Evolutionary conservation across 176 grass and related monocot genomes (phyloP), one percentile per base, ranked within the genome.

Genomic region (Eragrostis nindensis): DNA sequence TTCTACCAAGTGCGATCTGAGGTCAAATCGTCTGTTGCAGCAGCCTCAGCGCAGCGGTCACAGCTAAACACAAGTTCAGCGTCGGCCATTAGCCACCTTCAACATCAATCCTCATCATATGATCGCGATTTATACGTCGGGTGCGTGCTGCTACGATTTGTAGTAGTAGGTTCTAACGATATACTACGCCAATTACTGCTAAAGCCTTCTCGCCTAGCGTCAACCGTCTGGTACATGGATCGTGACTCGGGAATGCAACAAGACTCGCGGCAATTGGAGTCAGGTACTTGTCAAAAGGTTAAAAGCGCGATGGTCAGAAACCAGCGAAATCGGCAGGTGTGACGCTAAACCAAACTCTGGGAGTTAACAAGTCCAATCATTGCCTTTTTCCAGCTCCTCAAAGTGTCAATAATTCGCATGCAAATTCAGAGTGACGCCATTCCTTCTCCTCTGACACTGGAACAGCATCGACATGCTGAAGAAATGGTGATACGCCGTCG

Each of bases 311-410:
- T 41, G 32, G 66, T 63, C 12, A 36, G 15, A 54, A 54, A 32
- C 21, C 53, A 26, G 42, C 64, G 8, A 25, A 24, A 60, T 22
- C 21, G 8, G 7, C 21, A 22, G 21, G 10, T 24, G 54, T 56
- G 54, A 56, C 60, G 44, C 26, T 27, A 54, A 42, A 89, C 63
- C 63, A 40, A 71, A 71, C 46, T 63, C 38, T 24, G 17, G 3
- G 52, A n/a, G 81, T 74, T 75, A 84, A 80, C 52, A 80, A 80
- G 36, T 53, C 25, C 82, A 89, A 85, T 89, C 11, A 85, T 81
- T 57, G 64, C 45, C 53, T 62, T 76, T 68, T 63, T 29, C 53
- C 50, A 74, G 60, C 38, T 65, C 54, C 65, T 22, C 71, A 81
- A 63, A 80, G 68, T 22, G 40, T n/a, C 68, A 86, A 79, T 73